Evolutionary conservation across 148 eudicot genomes (phyloP).

Genomic region (Beta vulgaris): DNA sequence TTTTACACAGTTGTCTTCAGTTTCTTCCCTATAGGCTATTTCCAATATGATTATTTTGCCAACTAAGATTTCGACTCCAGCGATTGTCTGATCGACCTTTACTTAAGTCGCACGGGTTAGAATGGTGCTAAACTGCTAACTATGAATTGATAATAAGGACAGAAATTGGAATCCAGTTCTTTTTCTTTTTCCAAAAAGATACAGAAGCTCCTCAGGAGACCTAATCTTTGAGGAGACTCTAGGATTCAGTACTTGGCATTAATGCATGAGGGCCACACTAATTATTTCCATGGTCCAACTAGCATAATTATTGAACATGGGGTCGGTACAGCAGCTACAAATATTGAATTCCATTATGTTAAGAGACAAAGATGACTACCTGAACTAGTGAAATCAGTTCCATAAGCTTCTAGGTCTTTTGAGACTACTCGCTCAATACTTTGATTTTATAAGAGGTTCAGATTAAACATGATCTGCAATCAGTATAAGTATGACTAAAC

Average conservation of each 20-base stretch:
- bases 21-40: too few relatives aligned
- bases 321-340: constrained; percentile 22
- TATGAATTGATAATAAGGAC: too few relatives aligned
- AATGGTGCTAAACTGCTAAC: too few relatives aligned
- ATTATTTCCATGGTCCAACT: too few relatives aligned
- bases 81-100: neutral
- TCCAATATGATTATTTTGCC: neutral
- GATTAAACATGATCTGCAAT: too few relatives aligned
- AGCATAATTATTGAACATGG: neutral
- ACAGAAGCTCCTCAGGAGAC: neutral
- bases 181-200: neutral
- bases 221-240: neutral
- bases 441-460: constrained; percentile 58
- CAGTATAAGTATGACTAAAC: too few relatives aligned
- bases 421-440: constrained; percentile 60
- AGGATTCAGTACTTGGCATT: neutral
- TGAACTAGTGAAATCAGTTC: constrained; percentile 44
- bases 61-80: neutral
- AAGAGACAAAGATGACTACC: constrained; percentile 39
- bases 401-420: constrained; percentile 50
- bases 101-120: too few relatives aligned
- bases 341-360: constrained; percentile 44
- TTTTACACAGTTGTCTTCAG: too few relatives aligned
- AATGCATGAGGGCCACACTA: neutral
- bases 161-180: neutral